A percentile compares a stretch with the other conserved stretches of the same genome.
phyloP scores from a whole-genome alignment of 2,329 filamentous ascomycete genomes.

The Exophiala sideris region DNA sequence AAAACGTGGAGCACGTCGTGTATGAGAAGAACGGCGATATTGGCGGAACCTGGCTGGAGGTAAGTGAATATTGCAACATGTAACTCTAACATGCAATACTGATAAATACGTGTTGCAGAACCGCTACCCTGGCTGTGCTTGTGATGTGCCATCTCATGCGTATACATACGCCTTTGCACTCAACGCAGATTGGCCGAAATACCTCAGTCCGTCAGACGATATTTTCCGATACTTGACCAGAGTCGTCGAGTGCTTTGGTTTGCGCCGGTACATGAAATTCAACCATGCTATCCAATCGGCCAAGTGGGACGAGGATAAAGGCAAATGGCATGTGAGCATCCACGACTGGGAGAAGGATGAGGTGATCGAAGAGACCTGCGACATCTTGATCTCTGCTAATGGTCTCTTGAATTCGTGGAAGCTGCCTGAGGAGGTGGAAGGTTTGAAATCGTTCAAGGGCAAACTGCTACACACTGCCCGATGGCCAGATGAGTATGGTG shows the following conservation, averaged over 20 bases:
- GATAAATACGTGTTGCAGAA: conserved; percentile 38
- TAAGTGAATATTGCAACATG: too few relatives aligned
- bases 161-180: conserved; percentile 44
- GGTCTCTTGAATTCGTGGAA: conserved; percentile 41
- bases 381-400: conserved; percentile 42
- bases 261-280: conserved; percentile 53
- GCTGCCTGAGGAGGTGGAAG: conserved; percentile 37
- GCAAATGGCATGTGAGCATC: conserved; percentile 49
- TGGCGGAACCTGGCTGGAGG: conserved; percentile 34
- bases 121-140: conserved; percentile 37
- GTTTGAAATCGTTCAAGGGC: conserved; percentile 45
- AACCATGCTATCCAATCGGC: conserved; percentile 44
- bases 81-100: too few relatives aligned
- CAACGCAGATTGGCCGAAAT: conserved; percentile 45
- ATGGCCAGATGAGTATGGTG: conserved; percentile 45
- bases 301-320: conserved; percentile 48
- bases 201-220: conserved; percentile 44
- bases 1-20: conserved; percentile 29
- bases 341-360: conserved; percentile 33
- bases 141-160: conserved; percentile 45
- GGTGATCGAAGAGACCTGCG: conserved; percentile 42
- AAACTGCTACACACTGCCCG: conserved; percentile 36
- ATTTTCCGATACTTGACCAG: conserved; percentile 48
- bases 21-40: conserved; percentile 34
- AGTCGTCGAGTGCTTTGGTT: conserved; percentile 46